Evolutionary conservation across 345 rosid species (phyloP).

Genomic region (Turritis glabra): DNA sequence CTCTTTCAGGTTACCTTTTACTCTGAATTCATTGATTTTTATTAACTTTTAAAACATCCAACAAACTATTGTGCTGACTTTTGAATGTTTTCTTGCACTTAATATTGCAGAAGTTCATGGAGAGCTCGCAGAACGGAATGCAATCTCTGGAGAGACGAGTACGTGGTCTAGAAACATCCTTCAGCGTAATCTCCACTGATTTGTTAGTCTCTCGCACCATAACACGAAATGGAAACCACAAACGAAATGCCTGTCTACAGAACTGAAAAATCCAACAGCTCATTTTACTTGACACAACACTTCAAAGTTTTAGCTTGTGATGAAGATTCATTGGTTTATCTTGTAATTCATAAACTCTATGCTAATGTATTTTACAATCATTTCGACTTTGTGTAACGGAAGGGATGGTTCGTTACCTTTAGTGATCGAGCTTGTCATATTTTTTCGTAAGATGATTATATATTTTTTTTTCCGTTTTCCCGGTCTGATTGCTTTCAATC

Average conservation of each 20-base stretch:
- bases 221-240: constrained; percentile 29
- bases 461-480: not conserved
- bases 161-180: constrained; percentile 80
- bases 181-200: constrained; percentile 82
- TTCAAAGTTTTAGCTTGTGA: constrained; percentile 1
- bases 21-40: not conserved
- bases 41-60: not conserved
- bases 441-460: not conserved
- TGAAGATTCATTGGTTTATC: not conserved
- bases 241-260: constrained; percentile 23
- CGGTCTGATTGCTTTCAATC: constrained; percentile 4
- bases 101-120: constrained; percentile 68
- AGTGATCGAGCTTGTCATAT: not conserved
- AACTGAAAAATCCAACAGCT: constrained; percentile 10
- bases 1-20: constrained; percentile 69
- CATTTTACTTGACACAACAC: constrained; percentile 7
- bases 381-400: constrained; percentile 15
- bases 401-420: constrained; percentile 9
- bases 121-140: constrained; percentile 86
- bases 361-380: constrained; percentile 14
- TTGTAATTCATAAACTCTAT: not conserved
- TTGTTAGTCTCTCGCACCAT: constrained; percentile 39
- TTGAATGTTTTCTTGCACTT: not conserved
- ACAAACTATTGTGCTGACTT: constrained; percentile 19
- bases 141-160: constrained; percentile 84